Evolutionary conservation across 441 rosid species (phyloP).

Genomic region (Euphorbia celastroides): DNA sequence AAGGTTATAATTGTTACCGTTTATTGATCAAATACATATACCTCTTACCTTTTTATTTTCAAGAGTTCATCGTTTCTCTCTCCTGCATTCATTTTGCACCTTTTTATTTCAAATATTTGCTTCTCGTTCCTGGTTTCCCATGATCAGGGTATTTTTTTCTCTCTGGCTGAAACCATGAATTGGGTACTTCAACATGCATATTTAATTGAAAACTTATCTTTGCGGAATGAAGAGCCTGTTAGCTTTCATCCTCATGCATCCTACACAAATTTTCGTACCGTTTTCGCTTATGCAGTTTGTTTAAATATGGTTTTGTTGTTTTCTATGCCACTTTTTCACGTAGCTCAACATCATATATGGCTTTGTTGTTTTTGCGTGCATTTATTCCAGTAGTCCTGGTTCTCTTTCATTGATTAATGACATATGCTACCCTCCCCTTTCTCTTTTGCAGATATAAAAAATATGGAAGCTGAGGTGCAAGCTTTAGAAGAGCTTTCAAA

Average conservation of each 20-base stretch:
- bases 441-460: conserved; percentile 54
- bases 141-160: too few species aligned
- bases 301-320: not conserved
- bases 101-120: not conserved
- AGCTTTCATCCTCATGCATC: not conserved
- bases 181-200: not conserved
- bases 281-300: not conserved
- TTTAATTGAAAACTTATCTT: not conserved
- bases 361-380: not conserved
- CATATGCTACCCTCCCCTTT: not conserved
- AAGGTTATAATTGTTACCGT: conserved; percentile 49
- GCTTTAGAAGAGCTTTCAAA: conserved; percentile 93
- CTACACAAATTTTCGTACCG: not conserved
- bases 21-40: not conserved
- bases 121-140: not conserved
- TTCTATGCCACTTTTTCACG: not conserved
- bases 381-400: not conserved
- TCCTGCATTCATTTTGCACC: not conserved
- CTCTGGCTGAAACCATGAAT: too few species aligned
- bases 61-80: not conserved
- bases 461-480: conserved; percentile 90
- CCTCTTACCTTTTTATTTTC: not conserved
- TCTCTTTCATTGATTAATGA: not conserved
- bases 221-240: too few species aligned
- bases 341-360: not conserved